Evolutionary conservation across 1,139 yeast genomes (phyloP).

Genomic region (Geotrichum candidum): DNA sequence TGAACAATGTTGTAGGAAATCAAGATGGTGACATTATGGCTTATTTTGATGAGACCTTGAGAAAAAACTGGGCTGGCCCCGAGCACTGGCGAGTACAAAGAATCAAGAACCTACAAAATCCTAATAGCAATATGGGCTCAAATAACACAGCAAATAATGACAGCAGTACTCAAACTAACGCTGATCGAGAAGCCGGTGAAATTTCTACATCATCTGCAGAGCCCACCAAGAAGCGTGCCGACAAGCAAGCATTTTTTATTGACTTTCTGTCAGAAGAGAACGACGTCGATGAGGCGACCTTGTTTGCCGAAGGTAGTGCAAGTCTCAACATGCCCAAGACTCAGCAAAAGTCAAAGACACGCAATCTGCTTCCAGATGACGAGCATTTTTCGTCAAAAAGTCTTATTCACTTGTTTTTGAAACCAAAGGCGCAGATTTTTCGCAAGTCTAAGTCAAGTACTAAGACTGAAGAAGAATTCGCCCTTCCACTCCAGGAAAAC

Average conservation of each 20-base stretch:
- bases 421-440: conserved; percentile 43
- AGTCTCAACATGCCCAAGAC: conserved; percentile 42
- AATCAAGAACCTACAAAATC: conserved; percentile 37
- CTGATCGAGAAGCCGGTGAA: conserved; percentile 19
- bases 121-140: conserved; percentile 11
- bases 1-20: not conserved
- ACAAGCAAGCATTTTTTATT: conserved; percentile 38
- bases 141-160: conserved; percentile 23
- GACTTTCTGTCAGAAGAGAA: conserved; percentile 48
- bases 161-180: not conserved
- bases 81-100: conserved; percentile 86
- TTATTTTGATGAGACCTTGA: conserved; percentile 67
- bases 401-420: conserved; percentile 61
- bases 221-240: conserved; percentile 24
- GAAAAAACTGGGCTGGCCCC: conserved; percentile 81
- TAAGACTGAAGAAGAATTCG: conserved; percentile 3
- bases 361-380: conserved; percentile 65
- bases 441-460: conserved; percentile 20
- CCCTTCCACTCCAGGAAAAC: conserved; percentile 2
- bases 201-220: conserved; percentile 16
- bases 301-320: conserved; percentile 48
- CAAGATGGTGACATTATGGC: conserved; percentile 67
- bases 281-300: conserved; percentile 39
- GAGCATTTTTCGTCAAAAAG: conserved; percentile 64
- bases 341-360: conserved; percentile 39